Evolutionary conservation across 2,329 filamentous ascomycete species (phyloP), one percentile per base, ranked within the genome.

Genomic region (Arthrobotrys musiformis): DNA sequence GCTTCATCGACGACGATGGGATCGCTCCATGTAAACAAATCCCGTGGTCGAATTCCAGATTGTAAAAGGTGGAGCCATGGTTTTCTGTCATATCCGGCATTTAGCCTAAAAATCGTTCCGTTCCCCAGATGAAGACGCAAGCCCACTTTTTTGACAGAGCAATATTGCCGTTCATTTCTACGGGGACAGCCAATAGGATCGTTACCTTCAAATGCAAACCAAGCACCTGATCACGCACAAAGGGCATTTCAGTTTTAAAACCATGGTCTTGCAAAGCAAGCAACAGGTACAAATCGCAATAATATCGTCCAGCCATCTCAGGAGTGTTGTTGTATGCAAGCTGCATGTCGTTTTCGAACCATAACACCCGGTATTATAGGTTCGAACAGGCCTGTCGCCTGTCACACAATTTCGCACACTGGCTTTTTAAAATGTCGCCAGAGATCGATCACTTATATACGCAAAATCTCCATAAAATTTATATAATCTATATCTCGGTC

Each of bases 121-220:
- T 70, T 70, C 66, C 66, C 58, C 56, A 63, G 56, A 63, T 69
- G 26, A 70, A 70, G 44, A 63, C 56, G 67, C 67, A 70, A 63
- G 48, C 44, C 54, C 4, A 15, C 24, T 62, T 50, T 62, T 50
- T 50, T 30, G 58, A 63, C 48, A 63, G 58, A 26, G n/a, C 2
- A 44, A 54, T 48, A 30, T 42, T 44, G 26, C 26, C 13, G 19
- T 60, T 35, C 48, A 68, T 22, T 50, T 28, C 42, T 24, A 15
- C 35, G 28, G 42, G 33, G 50, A 15, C 4, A 54, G 15, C 69
- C 69, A 73, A 73, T 73, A 60, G 50, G 50, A 61, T 61, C 50
- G 33, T 52, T 60, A 26, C 61, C 61, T 54, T 54, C 30, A n/a
- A n/a, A 52, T 40, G 15, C 33, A n/a, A 28, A 33, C 50, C 4